Conservation (phyloP, 225 moss, liverwort and hornwort species). For the Bryum argenteum region DNA sequence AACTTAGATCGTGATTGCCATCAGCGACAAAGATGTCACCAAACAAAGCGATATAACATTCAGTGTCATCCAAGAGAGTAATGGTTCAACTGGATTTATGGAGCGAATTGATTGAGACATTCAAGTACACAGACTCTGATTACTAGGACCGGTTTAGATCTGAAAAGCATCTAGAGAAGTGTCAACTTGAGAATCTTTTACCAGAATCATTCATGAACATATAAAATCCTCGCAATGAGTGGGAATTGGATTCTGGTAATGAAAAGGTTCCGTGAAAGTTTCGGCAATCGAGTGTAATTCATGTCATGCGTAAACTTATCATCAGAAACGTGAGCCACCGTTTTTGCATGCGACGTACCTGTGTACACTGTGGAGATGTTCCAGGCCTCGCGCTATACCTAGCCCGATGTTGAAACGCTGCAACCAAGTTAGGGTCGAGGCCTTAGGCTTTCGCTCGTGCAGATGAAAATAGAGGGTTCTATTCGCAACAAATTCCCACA, state of each 20-base stretch:
- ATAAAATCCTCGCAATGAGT: background rate
- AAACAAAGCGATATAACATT: background rate
- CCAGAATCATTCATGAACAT: background rate
- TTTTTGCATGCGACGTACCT: constrained; percentile 28
- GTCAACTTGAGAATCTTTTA: background rate
- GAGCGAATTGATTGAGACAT: too few species aligned
- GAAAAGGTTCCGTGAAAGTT: constrained; percentile 6
- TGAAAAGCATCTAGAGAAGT: background rate
- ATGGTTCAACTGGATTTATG: too few species aligned
- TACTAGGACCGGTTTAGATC: background rate
- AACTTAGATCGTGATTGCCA: background rate
- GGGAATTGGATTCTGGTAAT: background rate
- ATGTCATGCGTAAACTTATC: background rate
- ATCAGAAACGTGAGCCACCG: background rate
- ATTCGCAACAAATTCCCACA: constrained; percentile 70
- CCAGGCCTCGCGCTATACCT: constrained; percentile 72
- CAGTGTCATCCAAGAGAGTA: background rate
- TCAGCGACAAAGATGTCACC: background rate
- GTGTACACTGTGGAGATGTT: constrained; percentile 72
- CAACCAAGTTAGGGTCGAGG: constrained; percentile 54
- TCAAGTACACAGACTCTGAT: background rate
- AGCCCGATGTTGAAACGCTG: constrained; percentile 65
- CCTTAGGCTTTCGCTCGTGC: constrained; percentile 39
- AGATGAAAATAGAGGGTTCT: constrained; percentile 63
- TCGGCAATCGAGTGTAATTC: background rate